phyloP scores from a whole-genome alignment of 2,329 filamentous ascomycete species.

The Helotiales sp. region DNA sequence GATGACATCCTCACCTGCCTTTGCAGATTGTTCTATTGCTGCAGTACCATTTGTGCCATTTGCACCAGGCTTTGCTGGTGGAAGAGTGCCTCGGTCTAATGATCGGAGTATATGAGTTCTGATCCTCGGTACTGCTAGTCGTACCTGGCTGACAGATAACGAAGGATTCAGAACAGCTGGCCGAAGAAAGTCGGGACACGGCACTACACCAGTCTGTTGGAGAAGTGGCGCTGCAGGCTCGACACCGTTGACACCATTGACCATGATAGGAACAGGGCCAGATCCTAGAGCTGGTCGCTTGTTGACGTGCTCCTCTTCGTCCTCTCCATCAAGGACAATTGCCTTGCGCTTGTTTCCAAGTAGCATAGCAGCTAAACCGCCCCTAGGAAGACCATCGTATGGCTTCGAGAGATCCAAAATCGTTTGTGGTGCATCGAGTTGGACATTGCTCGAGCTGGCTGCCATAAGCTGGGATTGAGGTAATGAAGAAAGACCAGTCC shows the following conservation, averaged over 20 bases:
- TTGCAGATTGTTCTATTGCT: conserved; percentile 60
- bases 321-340: conserved; percentile 70
- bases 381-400: conserved; percentile 88
- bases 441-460: conserved; percentile 63
- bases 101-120: conserved; percentile 80
- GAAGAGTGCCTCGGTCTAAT: conserved; percentile 65
- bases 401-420: conserved; percentile 90
- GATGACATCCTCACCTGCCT: conserved; percentile 68
- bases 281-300: conserved; percentile 60
- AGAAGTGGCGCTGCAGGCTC: conserved; percentile 70
- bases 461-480: conserved; percentile 88
- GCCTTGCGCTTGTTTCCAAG: conserved; percentile 93
- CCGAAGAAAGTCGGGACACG: conserved; percentile 80
- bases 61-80: conserved; percentile 33
- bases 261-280: conserved; percentile 72
- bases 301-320: conserved; percentile 59
- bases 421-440: conserved; percentile 74
- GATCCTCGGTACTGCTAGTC: conserved; percentile 85
- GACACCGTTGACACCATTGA: conserved; percentile 75
- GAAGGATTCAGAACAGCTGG: conserved; percentile 84
- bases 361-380: conserved; percentile 81
- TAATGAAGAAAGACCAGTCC: conserved; percentile 81
- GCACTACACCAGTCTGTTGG: conserved; percentile 59
- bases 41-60: conserved; percentile 37
- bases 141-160: conserved; percentile 77